These are phyloP conservation scores for Coemansia sp. DNA, from an alignment of 192 early-diverging fungal species.

Conservation along the genomic window DNA sequence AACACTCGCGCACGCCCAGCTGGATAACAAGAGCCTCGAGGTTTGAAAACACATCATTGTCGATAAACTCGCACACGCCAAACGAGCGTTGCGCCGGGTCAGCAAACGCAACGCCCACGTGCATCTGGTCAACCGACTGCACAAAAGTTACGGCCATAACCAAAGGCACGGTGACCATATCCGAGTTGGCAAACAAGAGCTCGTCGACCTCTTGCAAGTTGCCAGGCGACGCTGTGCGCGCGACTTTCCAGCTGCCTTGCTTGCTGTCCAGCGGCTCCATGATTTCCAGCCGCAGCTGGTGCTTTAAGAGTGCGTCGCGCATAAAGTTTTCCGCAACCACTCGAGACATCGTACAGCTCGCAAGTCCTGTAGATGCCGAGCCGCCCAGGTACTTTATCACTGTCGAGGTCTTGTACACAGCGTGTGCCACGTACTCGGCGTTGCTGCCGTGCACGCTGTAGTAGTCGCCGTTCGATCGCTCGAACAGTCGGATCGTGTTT, in stretches of 20 bases:
- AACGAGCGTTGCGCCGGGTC: conserved; percentile 81
- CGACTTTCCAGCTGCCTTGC: conserved; percentile 56
- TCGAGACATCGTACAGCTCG: conserved; percentile 78
- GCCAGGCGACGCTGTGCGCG: conserved; percentile 84
- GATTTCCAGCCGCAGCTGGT: conserved; percentile 81
- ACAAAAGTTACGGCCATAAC: conserved; percentile 75
- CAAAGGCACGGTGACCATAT: conserved; percentile 73
- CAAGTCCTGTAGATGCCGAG: conserved; percentile 60
- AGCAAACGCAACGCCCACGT: conserved; percentile 77
- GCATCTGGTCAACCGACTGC: conserved; percentile 30
- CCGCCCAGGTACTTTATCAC: conserved; percentile 89
- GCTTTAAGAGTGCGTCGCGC: conserved; percentile 72
- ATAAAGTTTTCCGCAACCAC: conserved; percentile 76
- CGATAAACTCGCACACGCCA: conserved; percentile 86
- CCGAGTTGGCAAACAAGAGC: conserved; percentile 73
- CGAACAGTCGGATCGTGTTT: conserved; percentile 55
- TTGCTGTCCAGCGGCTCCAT: conserved; percentile 60
- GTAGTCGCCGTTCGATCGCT: conserved; percentile 62
- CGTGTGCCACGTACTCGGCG: conserved; percentile 81
- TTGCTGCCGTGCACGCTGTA: conserved; percentile 90
- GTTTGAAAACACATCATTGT: conserved; percentile 90
- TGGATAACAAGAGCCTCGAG: conserved; percentile 94
- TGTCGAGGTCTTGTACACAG: conserved; percentile 87
- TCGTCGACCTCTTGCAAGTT: conserved; percentile 92
- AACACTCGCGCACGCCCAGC: conserved; percentile 89